These are phyloP conservation scores for Kurtzmaniella quercitrusa DNA, from an alignment of 1,139 yeast genomes.

Conservation along the genomic window DNA sequence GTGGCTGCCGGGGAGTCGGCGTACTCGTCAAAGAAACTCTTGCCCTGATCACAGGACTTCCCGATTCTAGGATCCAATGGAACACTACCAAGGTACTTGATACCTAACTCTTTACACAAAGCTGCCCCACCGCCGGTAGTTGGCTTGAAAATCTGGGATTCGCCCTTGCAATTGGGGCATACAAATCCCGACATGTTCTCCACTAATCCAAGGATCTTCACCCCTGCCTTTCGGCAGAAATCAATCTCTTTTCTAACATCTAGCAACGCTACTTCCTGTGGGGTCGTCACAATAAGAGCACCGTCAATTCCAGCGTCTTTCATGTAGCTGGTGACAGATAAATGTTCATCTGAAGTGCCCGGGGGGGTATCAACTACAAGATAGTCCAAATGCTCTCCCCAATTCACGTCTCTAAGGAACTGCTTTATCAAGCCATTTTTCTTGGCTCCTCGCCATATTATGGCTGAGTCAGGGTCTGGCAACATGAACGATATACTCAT, in stretches of 20 bases:
- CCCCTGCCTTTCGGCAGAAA: conserved; percentile 87
- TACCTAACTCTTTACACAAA: conserved; percentile 70
- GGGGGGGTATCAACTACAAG: conserved; percentile 96
- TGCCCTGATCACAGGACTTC: conserved; percentile 83
- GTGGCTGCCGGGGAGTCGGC: conserved; percentile 94
- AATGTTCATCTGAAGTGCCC: conserved; percentile 96
- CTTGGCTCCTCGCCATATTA: conserved; percentile 96
- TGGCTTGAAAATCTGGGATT: conserved; percentile 85
- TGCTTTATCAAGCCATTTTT: conserved; percentile 92
- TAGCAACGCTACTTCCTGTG: conserved; percentile 92
- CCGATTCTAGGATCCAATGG: conserved; percentile 97
- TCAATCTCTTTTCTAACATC: conserved; percentile 96
- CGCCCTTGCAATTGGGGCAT: conserved; percentile 90
- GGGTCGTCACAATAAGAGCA: conserved; percentile 91
- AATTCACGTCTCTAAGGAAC: conserved; percentile 89
- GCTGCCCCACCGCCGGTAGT: conserved; percentile 96
- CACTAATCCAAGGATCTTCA: conserved; percentile 80
- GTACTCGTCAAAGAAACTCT: conserved; percentile 72
- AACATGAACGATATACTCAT: conserved; percentile 96
- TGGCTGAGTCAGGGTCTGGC: conserved; percentile 89
- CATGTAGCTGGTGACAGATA: conserved; percentile 82
- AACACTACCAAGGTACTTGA: conserved; percentile 83
- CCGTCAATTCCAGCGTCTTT: conserved; percentile 94
- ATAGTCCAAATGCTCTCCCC: conserved; percentile 87
- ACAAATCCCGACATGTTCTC: conserved; percentile 99